Conservation (phyloP, 1,284 basidiomycete genomes). For the Agroathelia rolfsii region DNA sequence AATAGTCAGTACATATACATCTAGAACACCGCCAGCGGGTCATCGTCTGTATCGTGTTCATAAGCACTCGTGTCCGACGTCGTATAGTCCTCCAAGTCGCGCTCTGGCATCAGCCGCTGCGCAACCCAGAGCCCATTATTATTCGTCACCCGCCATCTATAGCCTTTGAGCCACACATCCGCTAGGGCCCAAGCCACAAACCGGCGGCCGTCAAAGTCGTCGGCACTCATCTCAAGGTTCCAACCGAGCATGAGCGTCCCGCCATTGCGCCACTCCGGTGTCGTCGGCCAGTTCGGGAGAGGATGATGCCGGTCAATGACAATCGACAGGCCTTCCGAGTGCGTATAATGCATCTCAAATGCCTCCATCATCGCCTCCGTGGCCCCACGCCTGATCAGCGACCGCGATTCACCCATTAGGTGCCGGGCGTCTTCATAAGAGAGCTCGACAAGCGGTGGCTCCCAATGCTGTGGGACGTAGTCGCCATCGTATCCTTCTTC, state of each 20-base stretch:
- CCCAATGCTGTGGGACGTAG: conserved; percentile 42
- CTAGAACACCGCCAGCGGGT: too few relatives aligned
- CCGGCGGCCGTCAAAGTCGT: conserved; percentile 39
- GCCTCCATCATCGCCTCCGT: conserved; percentile 45
- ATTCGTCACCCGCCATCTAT: conserved; percentile 38
- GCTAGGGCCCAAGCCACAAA: conserved; percentile 40
- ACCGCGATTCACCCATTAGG: conserved; percentile 26
- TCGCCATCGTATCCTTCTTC: conserved; percentile 24
- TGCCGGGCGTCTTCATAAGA: conserved; percentile 27
- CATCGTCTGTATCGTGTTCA: conserved; percentile 11
- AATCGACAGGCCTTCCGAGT: conserved; percentile 35
- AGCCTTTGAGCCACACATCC: conserved; percentile 38
- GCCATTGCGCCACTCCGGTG: conserved; percentile 24
- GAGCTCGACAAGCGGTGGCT: conserved; percentile 36
- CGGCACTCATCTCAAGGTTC: conserved; percentile 43
- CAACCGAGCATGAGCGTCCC: conserved; percentile 53
- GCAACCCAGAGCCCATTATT: conserved; percentile 33
- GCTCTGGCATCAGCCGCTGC: conserved; percentile 33
- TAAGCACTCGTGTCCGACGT: conserved; percentile 48
- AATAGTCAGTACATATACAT: too few relatives aligned
- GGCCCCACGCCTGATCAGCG: conserved; percentile 51
- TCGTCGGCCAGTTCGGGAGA: conserved; percentile 20
- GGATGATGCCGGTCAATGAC: conserved; percentile 24
- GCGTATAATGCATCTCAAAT: conserved; percentile 45
- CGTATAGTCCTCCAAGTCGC: conserved; percentile 33